A percentile compares a stretch with the other conserved stretches of the same genome.
phyloP scores from a whole-genome alignment of 129 eudicot genomes.

The Chrysanthemum seticuspe region DNA sequence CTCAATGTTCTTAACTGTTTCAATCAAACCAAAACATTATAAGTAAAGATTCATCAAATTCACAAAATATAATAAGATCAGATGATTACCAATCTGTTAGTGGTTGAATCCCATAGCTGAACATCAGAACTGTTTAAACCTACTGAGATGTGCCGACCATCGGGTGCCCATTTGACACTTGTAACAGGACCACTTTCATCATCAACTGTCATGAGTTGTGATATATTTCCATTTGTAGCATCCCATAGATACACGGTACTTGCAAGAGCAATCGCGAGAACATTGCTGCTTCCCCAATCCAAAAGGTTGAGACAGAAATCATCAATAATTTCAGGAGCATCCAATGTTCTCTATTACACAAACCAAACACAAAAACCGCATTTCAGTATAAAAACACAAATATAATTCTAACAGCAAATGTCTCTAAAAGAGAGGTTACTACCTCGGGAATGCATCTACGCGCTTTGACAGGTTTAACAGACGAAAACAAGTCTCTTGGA shows the following conservation, averaged over 20 bases:
- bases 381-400: neutral
- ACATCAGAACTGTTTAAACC: constrained; percentile 79
- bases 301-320: constrained; percentile 78
- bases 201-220: constrained; percentile 72
- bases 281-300: constrained; percentile 90
- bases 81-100: constrained; percentile 55
- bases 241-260: constrained; percentile 77
- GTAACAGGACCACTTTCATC: constrained; percentile 83
- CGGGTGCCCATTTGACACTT: constrained; percentile 92
- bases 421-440: neutral
- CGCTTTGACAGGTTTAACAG: constrained; percentile 58
- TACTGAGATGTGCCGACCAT: constrained; percentile 68
- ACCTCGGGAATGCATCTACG: constrained; percentile 91
- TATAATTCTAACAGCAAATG: neutral
- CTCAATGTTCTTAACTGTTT: constrained; percentile 65
- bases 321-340: constrained; percentile 80
- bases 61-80: no score
- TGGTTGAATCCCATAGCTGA: constrained; percentile 82
- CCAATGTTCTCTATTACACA: constrained; percentile 57
- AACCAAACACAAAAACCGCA: constrained; percentile 14
- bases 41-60: neutral
- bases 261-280: constrained; percentile 82
- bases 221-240: constrained; percentile 61
- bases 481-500: constrained; percentile 34
- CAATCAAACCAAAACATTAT: neutral